These are phyloP conservation scores for Pulveroboletus sp. DNA, from an alignment of 768 basidiomycete genomes.

Conservation along the genomic window DNA sequence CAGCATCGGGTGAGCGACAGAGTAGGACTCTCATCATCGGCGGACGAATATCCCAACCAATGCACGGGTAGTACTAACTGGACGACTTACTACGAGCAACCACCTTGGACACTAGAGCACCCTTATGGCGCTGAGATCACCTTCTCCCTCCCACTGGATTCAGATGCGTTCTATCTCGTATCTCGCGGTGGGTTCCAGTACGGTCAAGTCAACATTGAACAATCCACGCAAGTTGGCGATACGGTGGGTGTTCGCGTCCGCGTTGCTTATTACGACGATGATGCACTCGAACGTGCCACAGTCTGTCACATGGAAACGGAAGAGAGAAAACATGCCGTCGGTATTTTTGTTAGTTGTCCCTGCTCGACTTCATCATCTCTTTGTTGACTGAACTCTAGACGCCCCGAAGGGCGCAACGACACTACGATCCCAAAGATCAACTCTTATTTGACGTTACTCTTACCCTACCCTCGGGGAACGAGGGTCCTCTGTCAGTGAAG, in stretches of 20 bases:
- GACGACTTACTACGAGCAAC: slow-evolving; percentile 22
- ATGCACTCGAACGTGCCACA: slow-evolving; percentile 18
- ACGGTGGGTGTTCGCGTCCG: slow-evolving; percentile 27
- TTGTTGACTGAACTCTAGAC: slow-evolving; percentile 28
- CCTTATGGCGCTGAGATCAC: slow-evolving; percentile 24
- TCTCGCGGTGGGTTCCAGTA: slow-evolving; percentile 27
- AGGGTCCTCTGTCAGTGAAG: slow-evolving; percentile 32
- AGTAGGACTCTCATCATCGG: not conserved
- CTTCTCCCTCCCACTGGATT: slow-evolving; percentile 29
- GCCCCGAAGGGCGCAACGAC: slow-evolving; percentile 7
- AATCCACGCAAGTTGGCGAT: slow-evolving; percentile 27
- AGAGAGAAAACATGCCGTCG: slow-evolving; percentile 26
- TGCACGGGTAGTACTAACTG: slow-evolving; percentile 20
- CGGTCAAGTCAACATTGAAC: slow-evolving; percentile 26
- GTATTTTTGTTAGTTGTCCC: slow-evolving; percentile 30
- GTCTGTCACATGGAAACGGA: slow-evolving; percentile 29
- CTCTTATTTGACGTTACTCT: slow-evolving; percentile 35
- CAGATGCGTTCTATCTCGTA: slow-evolving; percentile 28
- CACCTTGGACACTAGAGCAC: slow-evolving; percentile 18
- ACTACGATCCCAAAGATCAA: slow-evolving; percentile 4
- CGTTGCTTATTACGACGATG: slow-evolving; percentile 19
- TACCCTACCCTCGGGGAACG: slow-evolving; percentile 32
- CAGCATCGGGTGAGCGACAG: slow-evolving; percentile 7
- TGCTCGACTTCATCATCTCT: not conserved
- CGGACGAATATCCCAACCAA: slow-evolving; percentile 2